Evolutionary conservation across 352 stramenopile genomes (phyloP), one percentile per base, ranked within the genome.

Genomic region (Phytophthora pseudosyringae): DNA sequence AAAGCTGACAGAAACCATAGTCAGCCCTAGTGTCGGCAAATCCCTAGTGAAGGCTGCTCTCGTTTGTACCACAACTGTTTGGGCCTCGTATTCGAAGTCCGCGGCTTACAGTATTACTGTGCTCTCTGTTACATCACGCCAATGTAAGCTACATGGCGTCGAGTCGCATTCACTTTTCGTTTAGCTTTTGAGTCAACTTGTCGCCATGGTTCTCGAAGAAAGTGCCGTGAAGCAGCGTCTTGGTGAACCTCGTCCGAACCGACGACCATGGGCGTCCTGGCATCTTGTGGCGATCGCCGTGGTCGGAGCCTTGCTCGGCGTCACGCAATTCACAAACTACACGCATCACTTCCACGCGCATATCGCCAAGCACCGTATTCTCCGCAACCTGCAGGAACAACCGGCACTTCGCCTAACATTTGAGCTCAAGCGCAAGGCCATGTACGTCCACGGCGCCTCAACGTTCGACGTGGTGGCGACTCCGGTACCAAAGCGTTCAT

Each of bases 301-400:
- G 1, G 15, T 70, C 35, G 49, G 52, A 10, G 38, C 40, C 3
- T 45, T 74, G 18, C 55, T 77, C 7, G 51, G 58, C 3, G 49
- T 77, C 0, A 61, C 59, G 5, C 64, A 74, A 28, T 47, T 62
- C 13, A 60, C 54, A 26, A 50, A 53, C 54, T 77, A 71, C 56
- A 69, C 62, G 16, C 61, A 51, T 31, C 76, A 85, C 54, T 65
- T 81, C 35, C 64, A 78, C 41, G 55, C 67, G 9, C 76, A 78
- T 26, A 15, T 82, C 15, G 63, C 76, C 36, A 80, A 85, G 47
- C 73, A 85, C 43, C 67, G 63, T 28, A 69, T 79, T 64, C 63
- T 86, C 21, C 64, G 60, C 1, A 71, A 68, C 29, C 60, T 85
- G 8, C 67, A 80, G 35, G 52, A 69, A 38, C 49, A 71, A 40